Conservation (phyloP, 768 basidiomycete genomes). For the Obba rivulosa region DNA sequence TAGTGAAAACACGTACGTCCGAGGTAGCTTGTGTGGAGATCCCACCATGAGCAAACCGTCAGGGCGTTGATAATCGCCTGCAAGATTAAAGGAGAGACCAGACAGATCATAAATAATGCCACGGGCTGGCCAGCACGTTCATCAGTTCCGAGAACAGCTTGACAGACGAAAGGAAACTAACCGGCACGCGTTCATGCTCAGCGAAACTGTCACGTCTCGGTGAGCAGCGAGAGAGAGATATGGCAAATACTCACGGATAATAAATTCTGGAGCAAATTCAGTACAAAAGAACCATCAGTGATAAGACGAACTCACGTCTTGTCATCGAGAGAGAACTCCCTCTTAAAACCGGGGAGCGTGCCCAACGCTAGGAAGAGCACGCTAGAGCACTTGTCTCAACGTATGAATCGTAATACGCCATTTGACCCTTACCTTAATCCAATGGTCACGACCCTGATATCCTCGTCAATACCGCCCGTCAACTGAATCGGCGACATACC, state of each 20-base stretch:
- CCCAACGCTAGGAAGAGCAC: conserved; percentile 52
- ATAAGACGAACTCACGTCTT: conserved; percentile 43
- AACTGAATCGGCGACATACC: conserved; percentile 37
- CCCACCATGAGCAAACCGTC: conserved; percentile 84
- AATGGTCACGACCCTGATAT: conserved; percentile 60
- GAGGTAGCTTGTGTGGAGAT: conserved; percentile 66
- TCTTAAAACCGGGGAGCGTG: conserved; percentile 63
- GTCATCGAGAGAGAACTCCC: conserved; percentile 76
- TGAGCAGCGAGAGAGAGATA: neutral
- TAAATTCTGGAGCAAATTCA: neutral
- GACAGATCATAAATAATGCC: conserved; percentile 32
- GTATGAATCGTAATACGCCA: neutral
- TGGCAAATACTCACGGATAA: conserved; percentile 3
- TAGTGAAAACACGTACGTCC: conserved; percentile 30
- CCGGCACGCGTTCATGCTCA: conserved; percentile 73
- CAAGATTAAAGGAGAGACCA: conserved; percentile 64
- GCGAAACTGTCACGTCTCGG: conserved; percentile 43
- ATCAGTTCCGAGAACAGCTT: neutral
- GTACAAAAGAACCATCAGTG: conserved; percentile 15
- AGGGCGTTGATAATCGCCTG: conserved; percentile 65
- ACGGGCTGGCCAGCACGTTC: conserved; percentile 1
- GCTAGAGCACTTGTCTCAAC: neutral
- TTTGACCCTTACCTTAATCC: conserved; percentile 49
- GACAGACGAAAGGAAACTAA: conserved; percentile 29
- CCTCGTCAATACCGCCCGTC: neutral